A percentile compares a stretch with the other conserved stretches of the same genome.
Conservation (phyloP, 1,139 yeast species). For the Suhomyces ambrosiae region DNA sequence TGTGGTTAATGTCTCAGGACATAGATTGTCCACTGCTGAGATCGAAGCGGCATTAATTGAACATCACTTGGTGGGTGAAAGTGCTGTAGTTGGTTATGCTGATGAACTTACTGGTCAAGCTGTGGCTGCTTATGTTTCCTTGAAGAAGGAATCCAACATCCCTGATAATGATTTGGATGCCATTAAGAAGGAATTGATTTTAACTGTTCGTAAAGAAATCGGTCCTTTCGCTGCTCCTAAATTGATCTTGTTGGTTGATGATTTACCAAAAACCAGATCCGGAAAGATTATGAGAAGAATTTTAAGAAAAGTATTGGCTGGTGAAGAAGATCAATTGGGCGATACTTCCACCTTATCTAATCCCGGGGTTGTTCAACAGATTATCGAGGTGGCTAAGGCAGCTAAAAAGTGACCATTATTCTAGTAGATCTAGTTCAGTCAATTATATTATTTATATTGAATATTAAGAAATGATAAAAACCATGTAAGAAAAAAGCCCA, state of each 20-base stretch:
- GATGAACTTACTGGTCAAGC: constrained; percentile 85
- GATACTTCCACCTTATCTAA: constrained; percentile 78
- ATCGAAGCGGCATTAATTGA: constrained; percentile 79
- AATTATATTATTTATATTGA: constrained; percentile 5
- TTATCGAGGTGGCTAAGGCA: constrained; percentile 60
- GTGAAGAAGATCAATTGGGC: constrained; percentile 78
- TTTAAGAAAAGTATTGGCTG: constrained; percentile 73
- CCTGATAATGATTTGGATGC: constrained; percentile 49
- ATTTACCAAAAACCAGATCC: constrained; percentile 80
- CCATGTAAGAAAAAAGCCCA: too few relatives aligned
- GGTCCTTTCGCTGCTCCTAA: constrained; percentile 88
- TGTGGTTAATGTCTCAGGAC: constrained; percentile 81
- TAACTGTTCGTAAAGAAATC: constrained; percentile 76
- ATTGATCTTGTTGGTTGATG: constrained; percentile 68
- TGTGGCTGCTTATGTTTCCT: constrained; percentile 76
- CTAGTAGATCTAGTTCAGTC: background rate
- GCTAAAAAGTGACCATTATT: constrained; percentile 7
- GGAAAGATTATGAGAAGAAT: constrained; percentile 87
- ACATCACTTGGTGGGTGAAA: constrained; percentile 68
- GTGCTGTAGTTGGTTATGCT: constrained; percentile 80
- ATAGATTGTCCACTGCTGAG: constrained; percentile 79
- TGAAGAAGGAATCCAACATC: constrained; percentile 47
- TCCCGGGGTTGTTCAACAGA: constrained; percentile 67
- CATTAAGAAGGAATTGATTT: constrained; percentile 67
- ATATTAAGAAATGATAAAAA: background rate